These are phyloP conservation scores for Cystobasidiaceae sp. DNA, from an alignment of 1,284 basidiomycete species.

Conservation along the genomic window DNA sequence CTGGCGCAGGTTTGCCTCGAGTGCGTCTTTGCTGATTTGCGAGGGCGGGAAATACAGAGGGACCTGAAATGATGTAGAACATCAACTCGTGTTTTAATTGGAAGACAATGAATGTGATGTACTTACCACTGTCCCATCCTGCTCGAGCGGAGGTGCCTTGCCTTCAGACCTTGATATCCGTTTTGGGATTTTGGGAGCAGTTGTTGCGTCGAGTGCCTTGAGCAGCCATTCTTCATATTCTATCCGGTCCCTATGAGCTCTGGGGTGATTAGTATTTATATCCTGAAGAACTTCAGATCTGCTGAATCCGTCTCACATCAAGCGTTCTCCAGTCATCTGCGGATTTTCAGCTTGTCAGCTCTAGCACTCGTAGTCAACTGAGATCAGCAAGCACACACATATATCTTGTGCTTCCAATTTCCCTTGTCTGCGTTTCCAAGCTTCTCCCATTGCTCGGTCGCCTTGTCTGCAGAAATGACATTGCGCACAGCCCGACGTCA, in stretches of 20 bases:
- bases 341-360: too few species aligned
- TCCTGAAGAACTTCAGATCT: too few species aligned
- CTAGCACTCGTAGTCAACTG: neutral
- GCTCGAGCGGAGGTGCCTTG: neutral
- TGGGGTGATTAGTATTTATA: neutral
- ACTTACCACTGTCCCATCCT: slow-evolving; percentile 2
- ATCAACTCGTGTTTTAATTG: too few species aligned
- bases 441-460: slow-evolving; percentile 37
- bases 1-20: slow-evolving; percentile 30
- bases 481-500: slow-evolving; percentile 19
- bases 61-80: slow-evolving; percentile 33
- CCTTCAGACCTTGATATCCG: neutral
- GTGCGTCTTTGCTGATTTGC: slow-evolving; percentile 19
- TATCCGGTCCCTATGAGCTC: slow-evolving; percentile 35
- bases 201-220: slow-evolving; percentile 40
- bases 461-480: slow-evolving; percentile 29
- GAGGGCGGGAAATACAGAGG: slow-evolving; percentile 36
- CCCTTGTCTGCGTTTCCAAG: slow-evolving; percentile 37
- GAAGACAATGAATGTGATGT: too few species aligned
- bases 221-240: slow-evolving; percentile 43
- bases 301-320: slow-evolving; percentile 36
- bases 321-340: slow-evolving; percentile 37
- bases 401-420: slow-evolving; percentile 37
- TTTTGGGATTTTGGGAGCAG: slow-evolving; percentile 34
- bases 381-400: too few species aligned